A percentile compares a stretch with the other conserved stretches of the same genome.
Conservation (phyloP, 2,329 filamentous ascomycete genomes). For the Plectosphaerella cucumerina region DNA sequence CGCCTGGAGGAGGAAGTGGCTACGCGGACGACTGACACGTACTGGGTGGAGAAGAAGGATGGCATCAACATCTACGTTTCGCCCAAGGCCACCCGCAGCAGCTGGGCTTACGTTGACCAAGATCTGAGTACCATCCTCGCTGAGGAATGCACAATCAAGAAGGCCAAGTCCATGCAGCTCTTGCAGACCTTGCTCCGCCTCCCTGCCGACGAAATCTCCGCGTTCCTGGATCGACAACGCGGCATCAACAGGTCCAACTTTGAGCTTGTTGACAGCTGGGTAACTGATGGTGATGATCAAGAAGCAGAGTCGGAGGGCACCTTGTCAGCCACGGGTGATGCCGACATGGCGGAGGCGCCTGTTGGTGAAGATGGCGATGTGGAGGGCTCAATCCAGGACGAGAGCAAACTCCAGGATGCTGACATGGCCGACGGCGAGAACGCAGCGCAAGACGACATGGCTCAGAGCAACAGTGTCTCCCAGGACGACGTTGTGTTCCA, state of each 20-base stretch:
- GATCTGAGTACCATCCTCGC: background rate
- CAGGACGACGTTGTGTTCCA: too few relatives aligned
- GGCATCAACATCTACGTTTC: background rate
- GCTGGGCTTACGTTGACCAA: background rate
- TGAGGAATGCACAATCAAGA: background rate
- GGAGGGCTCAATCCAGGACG: too few relatives aligned
- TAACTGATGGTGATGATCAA: background rate
- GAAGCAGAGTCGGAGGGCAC: too few relatives aligned
- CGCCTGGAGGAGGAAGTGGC: background rate
- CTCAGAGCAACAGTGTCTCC: too few relatives aligned
- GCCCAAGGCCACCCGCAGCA: background rate
- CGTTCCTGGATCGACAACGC: background rate
- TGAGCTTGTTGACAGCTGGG: background rate
- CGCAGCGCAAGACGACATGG: too few relatives aligned
- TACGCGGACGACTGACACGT: background rate
- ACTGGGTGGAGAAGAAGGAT: background rate
- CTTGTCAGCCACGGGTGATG: too few relatives aligned
- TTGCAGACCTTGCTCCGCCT: background rate
- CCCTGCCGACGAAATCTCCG: background rate
- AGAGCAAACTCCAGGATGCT: too few relatives aligned
- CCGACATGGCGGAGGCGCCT: too few relatives aligned
- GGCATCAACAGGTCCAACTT: background rate
- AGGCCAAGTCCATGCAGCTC: background rate
- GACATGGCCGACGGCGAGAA: too few relatives aligned
- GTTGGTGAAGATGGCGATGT: too few relatives aligned